Percentiles rank a stretch among this genome's conserved stretches.
phyloP scores from a whole-genome alignment of 306 rosid genomes.

The Fagus crenata region DNA sequence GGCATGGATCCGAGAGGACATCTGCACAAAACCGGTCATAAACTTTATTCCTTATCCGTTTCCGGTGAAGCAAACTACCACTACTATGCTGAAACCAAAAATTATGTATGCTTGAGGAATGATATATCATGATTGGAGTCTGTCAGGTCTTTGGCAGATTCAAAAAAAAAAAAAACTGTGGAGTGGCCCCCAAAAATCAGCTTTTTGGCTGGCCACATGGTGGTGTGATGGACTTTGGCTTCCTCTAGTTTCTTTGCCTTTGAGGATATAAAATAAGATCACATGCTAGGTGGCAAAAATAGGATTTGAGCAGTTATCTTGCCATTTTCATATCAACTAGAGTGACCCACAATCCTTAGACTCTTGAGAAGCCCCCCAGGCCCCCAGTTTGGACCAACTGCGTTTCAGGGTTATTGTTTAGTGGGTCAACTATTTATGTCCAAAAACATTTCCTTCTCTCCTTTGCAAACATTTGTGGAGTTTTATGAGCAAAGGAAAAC shows the following conservation, averaged over 20 bases:
- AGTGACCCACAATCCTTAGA: conserved; percentile 28
- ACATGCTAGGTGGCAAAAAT: conserved; percentile 43
- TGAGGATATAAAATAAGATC: conserved; percentile 60
- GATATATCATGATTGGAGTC: conserved; percentile 65
- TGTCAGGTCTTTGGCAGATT: conserved; percentile 47
- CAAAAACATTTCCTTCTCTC: conserved; percentile 39
- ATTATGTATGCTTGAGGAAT: conserved; percentile 66
- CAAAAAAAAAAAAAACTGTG: conserved; percentile 36
- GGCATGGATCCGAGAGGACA: conserved; percentile 77
- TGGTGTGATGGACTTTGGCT: conserved; percentile 65
- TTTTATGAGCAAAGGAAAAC: conserved; percentile 25
- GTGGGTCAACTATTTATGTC: conserved; percentile 53
- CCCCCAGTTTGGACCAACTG: conserved; percentile 13
- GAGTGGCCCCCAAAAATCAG: conserved; percentile 53
- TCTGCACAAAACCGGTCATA: conserved; percentile 75
- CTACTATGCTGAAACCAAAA: conserved; percentile 54
- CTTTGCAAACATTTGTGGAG: conserved; percentile 31
- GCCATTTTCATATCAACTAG: conserved; percentile 25
- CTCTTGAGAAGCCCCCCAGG: not conserved
- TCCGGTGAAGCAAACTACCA: conserved; percentile 58
- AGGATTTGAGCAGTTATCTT: conserved; percentile 27
- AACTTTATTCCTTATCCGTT: conserved; percentile 35
- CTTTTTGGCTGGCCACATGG: conserved; percentile 52
- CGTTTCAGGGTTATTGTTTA: conserved; percentile 22
- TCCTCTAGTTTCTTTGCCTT: conserved; percentile 62